phyloP scores from a whole-genome alignment of 1,284 basidiomycete species.

The Boletus austroedulis region DNA sequence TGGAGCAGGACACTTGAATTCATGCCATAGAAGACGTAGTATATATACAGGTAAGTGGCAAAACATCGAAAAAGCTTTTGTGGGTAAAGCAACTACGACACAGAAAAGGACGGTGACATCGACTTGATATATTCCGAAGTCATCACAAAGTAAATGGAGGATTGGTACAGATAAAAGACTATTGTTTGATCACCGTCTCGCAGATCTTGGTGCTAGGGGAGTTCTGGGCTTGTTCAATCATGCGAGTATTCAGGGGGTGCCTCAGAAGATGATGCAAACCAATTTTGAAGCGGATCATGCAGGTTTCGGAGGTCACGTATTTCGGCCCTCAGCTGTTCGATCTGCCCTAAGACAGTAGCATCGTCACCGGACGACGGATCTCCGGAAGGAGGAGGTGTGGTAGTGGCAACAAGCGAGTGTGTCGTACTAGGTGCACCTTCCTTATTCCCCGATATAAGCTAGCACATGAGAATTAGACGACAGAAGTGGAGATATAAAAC shows the following conservation, averaged over 20 bases:
- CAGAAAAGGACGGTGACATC: too few species aligned
- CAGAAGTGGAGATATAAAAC: background rate
- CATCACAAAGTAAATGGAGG: too few species aligned
- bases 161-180: too few species aligned
- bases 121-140: too few species aligned
- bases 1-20: too few species aligned
- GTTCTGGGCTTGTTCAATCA: too few species aligned
- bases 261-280: background rate
- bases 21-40: too few species aligned
- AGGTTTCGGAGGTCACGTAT: conserved; percentile 9
- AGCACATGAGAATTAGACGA: background rate
- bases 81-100: too few species aligned
- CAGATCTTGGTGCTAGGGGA: too few species aligned
- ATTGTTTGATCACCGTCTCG: too few species aligned
- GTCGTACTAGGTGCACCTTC: background rate
- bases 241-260: conserved; percentile 6
- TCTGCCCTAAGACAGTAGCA: background rate
- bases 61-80: too few species aligned
- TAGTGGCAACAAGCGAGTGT: background rate
- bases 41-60: too few species aligned
- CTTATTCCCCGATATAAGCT: background rate
- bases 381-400: background rate
- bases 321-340: conserved; percentile 14
- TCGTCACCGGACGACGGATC: background rate
- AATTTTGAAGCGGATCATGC: background rate